Evolutionary conservation across 805 yeast genomes (phyloP).

Genomic region (Lipomyces kockii): DNA sequence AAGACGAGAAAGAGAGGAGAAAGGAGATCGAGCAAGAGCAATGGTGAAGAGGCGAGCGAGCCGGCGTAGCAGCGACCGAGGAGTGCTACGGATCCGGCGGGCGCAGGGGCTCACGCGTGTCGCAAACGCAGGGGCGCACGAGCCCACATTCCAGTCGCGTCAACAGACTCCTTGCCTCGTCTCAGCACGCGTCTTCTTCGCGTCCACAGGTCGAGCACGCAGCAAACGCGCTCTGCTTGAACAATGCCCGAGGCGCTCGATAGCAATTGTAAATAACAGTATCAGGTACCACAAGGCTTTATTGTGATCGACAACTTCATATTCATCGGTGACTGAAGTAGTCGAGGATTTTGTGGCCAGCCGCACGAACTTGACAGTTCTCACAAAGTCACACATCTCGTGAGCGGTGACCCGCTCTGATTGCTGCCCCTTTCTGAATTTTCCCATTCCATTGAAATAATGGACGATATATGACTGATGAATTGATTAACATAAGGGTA

Average conservation of each 20-base stretch:
- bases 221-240: background rate
- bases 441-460: too few relatives aligned
- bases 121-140: background rate
- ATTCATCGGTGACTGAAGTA: too few relatives aligned
- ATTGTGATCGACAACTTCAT: too few relatives aligned
- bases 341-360: too few relatives aligned
- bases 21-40: background rate
- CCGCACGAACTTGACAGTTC: too few relatives aligned
- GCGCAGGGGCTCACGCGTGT: conserved; percentile 4
- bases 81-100: background rate
- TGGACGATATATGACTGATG: too few relatives aligned
- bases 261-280: background rate
- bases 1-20: conserved; percentile 7
- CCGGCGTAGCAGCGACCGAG: background rate
- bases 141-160: conserved; percentile 1
- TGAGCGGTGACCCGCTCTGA: too few relatives aligned
- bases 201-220: background rate
- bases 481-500: too few relatives aligned
- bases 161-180: too few relatives aligned
- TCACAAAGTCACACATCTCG: too few relatives aligned
- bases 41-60: background rate
- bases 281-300: background rate
- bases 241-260: background rate
- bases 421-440: too few relatives aligned
- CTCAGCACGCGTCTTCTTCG: background rate